Evolutionary conservation across 2,329 filamentous ascomycete species (phyloP), one percentile per base, ranked within the genome.

Genomic region (Botryosphaeria dothidea): DNA sequence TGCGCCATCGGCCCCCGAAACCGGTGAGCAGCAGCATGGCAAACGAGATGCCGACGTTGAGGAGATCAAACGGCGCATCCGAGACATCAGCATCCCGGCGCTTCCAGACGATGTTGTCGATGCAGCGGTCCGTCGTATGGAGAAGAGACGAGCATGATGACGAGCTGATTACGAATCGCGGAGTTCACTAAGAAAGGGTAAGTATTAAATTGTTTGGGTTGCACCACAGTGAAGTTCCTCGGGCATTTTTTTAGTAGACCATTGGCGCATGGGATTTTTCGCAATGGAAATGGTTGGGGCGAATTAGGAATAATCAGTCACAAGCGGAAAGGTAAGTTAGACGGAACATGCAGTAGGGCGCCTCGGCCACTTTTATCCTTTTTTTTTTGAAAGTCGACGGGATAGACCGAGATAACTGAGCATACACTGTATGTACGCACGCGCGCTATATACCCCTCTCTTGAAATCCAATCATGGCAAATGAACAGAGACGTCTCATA

Each of bases 21-120:
- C 34, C 19, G 38, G 68, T 21, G 71, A 73, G 25, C 68, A 69
- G 5, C 68, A 45, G 62, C 31, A 45, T 60, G 23, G 62, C 43
- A 51, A 67, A 66, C 4, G 65, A 64, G 4, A 46, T 6, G 27
- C 54, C 11, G 27, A 27, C 7, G 17, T 38, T 17, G 62, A 57
- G 2, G 62, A 57, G 8, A 25, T 46, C 29, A 51, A 57, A 6
- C 38, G 21, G n/a, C 45, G 43, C 15, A 51, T 54, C 19, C 51
- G 51, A 1, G 49, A 57, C 23, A 58, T 45, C 43, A 69, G 4
- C 41, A 64, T 67, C 19, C 66, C 66, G 11, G 46, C 62, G 4
- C 51, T 64, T 45, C 58, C 54, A 0, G 51, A 56, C 15, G 62
- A 69, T 11, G 65, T 65, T n/a, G 34, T 66, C 15, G 64, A 66